Evolutionary conservation across 2,329 filamentous ascomycete species (phyloP).

Genomic region (Arthrobotrys sphaeroides): DNA sequence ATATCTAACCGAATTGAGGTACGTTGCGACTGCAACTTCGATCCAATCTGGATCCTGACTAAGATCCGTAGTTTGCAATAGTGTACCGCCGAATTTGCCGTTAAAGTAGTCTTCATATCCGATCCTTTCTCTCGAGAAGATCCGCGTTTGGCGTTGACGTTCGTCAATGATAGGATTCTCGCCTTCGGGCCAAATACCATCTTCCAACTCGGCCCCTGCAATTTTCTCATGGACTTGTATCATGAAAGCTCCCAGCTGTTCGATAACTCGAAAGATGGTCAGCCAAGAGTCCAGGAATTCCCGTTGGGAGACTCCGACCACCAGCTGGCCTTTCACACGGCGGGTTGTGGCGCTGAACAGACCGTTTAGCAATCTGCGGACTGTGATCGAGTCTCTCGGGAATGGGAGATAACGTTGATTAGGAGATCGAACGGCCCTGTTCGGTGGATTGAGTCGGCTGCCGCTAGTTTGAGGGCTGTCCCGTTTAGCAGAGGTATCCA

Average conservation of each 20-base stretch:
- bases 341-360: constrained; percentile 5
- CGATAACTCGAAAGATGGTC: not conserved
- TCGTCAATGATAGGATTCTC: not conserved
- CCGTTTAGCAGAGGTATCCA: constrained; percentile 14
- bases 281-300: constrained; percentile 6
- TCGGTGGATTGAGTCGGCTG: not conserved
- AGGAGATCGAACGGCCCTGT: not conserved
- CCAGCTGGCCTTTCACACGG: not conserved
- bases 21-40: not conserved
- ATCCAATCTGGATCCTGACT: constrained; percentile 14
- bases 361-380: not conserved
- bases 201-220: not conserved
- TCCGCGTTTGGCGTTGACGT: constrained; percentile 1
- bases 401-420: not conserved
- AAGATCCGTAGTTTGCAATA: not conserved
- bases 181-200: not conserved
- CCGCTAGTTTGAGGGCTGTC: constrained; percentile 5
- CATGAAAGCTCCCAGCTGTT: not conserved
- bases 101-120: constrained; percentile 26
- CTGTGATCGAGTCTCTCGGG: constrained; percentile 2
- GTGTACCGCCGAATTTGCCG: constrained; percentile 5
- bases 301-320: constrained; percentile 6
- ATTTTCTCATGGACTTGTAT: constrained; percentile 2
- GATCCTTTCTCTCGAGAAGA: constrained; percentile 19
- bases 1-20: not conserved